These are phyloP conservation scores for Chytridiales sp. DNA, from an alignment of 371 early-diverging fungal species.

Conservation along the genomic window DNA sequence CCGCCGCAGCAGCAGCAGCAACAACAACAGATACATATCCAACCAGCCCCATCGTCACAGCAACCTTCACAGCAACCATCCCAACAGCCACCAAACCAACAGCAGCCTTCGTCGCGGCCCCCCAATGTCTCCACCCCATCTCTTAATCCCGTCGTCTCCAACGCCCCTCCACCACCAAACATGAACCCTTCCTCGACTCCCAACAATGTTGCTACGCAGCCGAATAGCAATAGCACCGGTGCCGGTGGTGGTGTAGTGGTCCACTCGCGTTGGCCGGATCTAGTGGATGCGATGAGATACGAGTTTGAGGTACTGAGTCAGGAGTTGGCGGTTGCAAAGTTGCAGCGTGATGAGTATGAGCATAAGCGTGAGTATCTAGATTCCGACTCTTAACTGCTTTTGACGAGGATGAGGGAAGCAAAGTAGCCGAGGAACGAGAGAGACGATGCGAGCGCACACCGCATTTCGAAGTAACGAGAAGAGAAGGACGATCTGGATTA, in stretches of 20 bases:
- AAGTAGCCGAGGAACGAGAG: background rate
- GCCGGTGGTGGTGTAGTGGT: background rate
- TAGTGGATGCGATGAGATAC: constrained; percentile 76
- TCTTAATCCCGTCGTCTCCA: background rate
- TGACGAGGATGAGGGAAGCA: background rate
- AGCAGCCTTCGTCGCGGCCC: background rate
- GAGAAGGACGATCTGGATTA: background rate
- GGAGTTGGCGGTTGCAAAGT: constrained; percentile 69
- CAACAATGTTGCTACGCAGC: background rate
- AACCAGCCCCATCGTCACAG: constrained; percentile 3
- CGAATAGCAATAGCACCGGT: background rate
- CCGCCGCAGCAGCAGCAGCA: background rate
- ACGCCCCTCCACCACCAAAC: constrained; percentile 1
- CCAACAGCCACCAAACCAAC: background rate
- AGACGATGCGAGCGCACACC: background rate
- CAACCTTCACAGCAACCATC: background rate
- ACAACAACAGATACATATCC: constrained; percentile 1
- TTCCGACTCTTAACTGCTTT: constrained; percentile 3
- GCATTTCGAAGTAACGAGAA: background rate
- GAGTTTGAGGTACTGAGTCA: constrained; percentile 81
- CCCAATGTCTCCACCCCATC: background rate
- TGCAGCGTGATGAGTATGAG: constrained; percentile 85
- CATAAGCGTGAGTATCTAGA: constrained; percentile 69
- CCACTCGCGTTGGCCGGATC: constrained; percentile 68
- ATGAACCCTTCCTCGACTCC: background rate